phyloP scores from a whole-genome alignment of 2,329 filamentous ascomycete genomes.

The Helotiales sp. region DNA sequence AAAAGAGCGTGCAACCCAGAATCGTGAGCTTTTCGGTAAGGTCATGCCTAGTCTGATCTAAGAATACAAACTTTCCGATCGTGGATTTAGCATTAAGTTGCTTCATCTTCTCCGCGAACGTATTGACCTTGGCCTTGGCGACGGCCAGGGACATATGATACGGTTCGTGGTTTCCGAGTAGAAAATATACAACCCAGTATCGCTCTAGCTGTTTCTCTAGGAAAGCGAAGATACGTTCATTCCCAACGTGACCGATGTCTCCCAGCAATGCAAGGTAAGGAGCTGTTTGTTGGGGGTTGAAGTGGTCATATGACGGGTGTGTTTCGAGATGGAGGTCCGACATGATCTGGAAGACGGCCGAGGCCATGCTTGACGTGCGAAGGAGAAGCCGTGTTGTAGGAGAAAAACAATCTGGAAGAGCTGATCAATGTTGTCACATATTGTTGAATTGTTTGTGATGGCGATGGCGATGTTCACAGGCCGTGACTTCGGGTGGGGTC shows the following conservation, averaged over 20 bases:
- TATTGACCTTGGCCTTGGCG: constrained; percentile 18
- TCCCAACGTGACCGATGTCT: constrained; percentile 45
- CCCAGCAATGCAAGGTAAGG: constrained; percentile 48
- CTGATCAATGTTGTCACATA: background rate
- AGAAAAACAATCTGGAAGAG: background rate
- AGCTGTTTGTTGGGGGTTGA: constrained; percentile 39
- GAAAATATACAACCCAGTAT: constrained; percentile 43
- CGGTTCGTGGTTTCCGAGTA: constrained; percentile 49
- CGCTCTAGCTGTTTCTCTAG: constrained; percentile 41
- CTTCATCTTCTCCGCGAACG: constrained; percentile 2
- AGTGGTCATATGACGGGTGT: constrained; percentile 40
- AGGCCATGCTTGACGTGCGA: constrained; percentile 2
- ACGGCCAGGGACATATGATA: constrained; percentile 37
- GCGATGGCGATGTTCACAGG: background rate
- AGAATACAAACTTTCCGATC: constrained; percentile 37
- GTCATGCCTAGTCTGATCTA: constrained; percentile 41
- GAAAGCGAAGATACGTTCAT: constrained; percentile 43
- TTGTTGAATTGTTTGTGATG: background rate
- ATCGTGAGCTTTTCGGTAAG: constrained; percentile 39
- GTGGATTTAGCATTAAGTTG: background rate
- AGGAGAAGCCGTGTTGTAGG: background rate
- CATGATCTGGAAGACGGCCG: constrained; percentile 8
- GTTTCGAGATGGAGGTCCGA: constrained; percentile 48
- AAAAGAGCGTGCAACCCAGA: constrained; percentile 51
- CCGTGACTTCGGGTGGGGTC: background rate